phyloP scores from a whole-genome alignment of 768 basidiomycete species.

The Omphalotus guepiniiformis region DNA sequence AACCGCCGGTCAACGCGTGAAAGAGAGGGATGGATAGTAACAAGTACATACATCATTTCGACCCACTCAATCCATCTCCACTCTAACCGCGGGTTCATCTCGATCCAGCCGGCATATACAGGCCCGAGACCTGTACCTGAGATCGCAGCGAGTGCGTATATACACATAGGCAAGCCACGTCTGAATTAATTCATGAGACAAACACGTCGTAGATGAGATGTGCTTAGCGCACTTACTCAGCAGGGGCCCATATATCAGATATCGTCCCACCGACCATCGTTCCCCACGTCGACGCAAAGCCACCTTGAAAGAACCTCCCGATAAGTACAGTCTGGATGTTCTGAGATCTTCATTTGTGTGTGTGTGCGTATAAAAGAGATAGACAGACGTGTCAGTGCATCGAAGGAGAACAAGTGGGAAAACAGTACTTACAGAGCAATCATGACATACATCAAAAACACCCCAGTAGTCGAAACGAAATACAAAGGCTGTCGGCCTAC shows the following conservation, averaged over 20 bases:
- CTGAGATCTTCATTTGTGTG: slow-evolving; percentile 26
- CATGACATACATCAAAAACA: slow-evolving; percentile 48
- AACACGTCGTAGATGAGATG: background rate
- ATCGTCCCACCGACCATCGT: slow-evolving; percentile 76
- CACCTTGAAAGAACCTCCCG: slow-evolving; percentile 61
- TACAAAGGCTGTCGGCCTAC: slow-evolving; percentile 64
- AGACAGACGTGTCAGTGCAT: too few species aligned
- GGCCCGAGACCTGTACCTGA: slow-evolving; percentile 64
- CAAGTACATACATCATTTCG: slow-evolving; percentile 49
- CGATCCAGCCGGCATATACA: slow-evolving; percentile 61
- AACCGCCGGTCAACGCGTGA: background rate
- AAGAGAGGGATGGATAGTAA: slow-evolving; percentile 8
- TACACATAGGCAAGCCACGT: slow-evolving; percentile 74
- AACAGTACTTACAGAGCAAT: slow-evolving; percentile 35
- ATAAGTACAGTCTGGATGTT: slow-evolving; percentile 63
- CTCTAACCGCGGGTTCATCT: slow-evolving; percentile 48
- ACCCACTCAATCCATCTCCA: slow-evolving; percentile 91
- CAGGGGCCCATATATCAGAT: slow-evolving; percentile 62
- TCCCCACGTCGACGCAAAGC: slow-evolving; percentile 64
- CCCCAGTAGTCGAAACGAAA: slow-evolving; percentile 43
- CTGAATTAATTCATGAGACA: slow-evolving; percentile 26
- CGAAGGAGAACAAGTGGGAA: too few species aligned
- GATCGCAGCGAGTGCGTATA: slow-evolving; percentile 61
- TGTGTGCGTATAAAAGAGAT: background rate
- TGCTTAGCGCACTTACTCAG: slow-evolving; percentile 59